phyloP scores from a whole-genome alignment of 805 yeast species.

The Nakazawaea ernobii region DNA sequence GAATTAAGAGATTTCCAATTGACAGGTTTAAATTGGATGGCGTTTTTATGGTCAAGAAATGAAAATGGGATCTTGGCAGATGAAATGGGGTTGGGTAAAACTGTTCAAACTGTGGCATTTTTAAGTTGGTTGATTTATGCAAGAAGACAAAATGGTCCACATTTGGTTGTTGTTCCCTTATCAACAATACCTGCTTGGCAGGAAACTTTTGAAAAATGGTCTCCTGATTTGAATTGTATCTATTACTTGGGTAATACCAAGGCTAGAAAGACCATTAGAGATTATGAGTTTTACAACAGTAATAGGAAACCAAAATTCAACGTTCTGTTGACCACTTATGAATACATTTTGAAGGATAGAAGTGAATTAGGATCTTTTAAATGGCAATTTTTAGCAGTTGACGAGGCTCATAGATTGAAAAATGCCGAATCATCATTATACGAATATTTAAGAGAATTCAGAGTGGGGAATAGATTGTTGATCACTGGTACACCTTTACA shows the following conservation, averaged over 20 bases:
- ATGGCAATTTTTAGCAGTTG: constrained; percentile 98
- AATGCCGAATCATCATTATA: constrained; percentile 91
- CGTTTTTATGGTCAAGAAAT: constrained; percentile 94
- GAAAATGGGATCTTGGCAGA: constrained; percentile 97
- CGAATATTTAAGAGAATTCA: constrained; percentile 79
- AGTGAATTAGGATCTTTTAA: constrained; percentile 71
- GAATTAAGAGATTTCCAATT: constrained; percentile 94
- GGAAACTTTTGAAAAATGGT: constrained; percentile 96
- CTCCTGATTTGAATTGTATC: constrained; percentile 91
- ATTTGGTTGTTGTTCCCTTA: constrained; percentile 90
- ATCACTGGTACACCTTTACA: constrained; percentile 99
- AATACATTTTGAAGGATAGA: constrained; percentile 88
- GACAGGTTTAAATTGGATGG: constrained; percentile 99
- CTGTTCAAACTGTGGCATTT: constrained; percentile 94
- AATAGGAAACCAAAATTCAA: constrained; percentile 79
- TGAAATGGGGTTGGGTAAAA: constrained; percentile 98
- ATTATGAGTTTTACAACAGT: constrained; percentile 74
- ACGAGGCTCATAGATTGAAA: constrained; percentile 95
- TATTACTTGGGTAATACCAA: constrained; percentile 89
- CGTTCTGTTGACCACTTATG: constrained; percentile 90
- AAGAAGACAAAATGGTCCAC: constrained; percentile 96
- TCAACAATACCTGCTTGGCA: constrained; percentile 99
- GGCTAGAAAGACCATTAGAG: constrained; percentile 77
- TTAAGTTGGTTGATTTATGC: constrained; percentile 93
- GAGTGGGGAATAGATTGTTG: constrained; percentile 74